Evolutionary conservation across 805 yeast genomes (phyloP), one percentile per base, ranked within the genome.

Genomic region (Kuraishia borneana): DNA sequence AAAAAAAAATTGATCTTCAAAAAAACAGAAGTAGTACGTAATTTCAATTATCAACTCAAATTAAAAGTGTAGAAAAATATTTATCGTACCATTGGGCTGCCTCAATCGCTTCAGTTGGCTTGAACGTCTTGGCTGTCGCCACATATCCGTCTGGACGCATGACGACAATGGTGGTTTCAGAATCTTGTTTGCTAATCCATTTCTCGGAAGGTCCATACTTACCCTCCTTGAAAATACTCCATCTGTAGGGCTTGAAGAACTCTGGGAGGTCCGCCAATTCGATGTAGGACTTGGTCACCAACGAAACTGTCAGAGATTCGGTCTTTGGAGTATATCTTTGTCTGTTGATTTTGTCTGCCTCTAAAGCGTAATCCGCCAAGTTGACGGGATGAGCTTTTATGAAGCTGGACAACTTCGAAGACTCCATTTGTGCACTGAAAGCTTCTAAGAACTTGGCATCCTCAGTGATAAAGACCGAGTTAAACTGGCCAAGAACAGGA

Each of bases 61-160:
- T n/a, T n/a, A n/a, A 25, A 6, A 25, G 13, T 6, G 12, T 7
- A 13, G 13, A 7, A 34, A 37, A 37, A 21, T 37, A 37, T 4
- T 18, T 16, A n/a, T 16, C 3, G 20, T 30, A 13, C 35, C 35
- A 37, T n/a, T 5, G 17, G 4, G 19, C 9, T 4, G 40, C 40
- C 17, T 18, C 26, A 5, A n/a, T 9, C 12, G 23, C 35, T 21
- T 26, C 23, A 5, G 18, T 4, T 13, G 9, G 6, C 5, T 18
- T 20, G 21, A 40, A 30, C 30, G 14, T 10, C n/a, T 28, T 27
- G 14, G 34, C 36, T 17, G 35, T 26, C 18, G 45, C 42, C 33
- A 44, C 39, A 29, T 45, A 47, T 9, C 50, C 50, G 36, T 47
- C 52, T 13, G 52, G 52, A 34, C 50, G 41, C 16, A 42, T 30